Base-by-base conservation (phyloP, 169 alveolate species). In the Eimeria mitis region DNA sequence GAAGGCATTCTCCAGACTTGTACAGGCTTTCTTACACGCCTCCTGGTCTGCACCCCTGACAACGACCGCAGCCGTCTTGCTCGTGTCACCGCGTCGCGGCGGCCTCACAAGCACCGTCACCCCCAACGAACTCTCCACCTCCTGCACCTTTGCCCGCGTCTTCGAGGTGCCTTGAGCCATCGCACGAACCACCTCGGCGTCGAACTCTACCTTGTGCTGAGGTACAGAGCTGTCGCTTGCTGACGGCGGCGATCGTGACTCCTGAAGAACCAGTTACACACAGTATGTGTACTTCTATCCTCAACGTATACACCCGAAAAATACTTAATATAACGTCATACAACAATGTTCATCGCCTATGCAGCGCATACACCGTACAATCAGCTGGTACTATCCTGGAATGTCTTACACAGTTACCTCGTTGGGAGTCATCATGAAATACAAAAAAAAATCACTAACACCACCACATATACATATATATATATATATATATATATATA, bases 21-120 rank as follows among this genome's bases (percentile, higher is more conserved):
- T 83, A 28, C 92, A 87, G 44, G 92, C 92, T 68, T 87, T 87
- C 79, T 87, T 87, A 83, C 92, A 87, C 31, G 78, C 83, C n/a
- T 87, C 92, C 3, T 65, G 63, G 31, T 65, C 81, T 47, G 92
- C 21, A 21, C 92, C 81, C 81, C 83, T 59, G 13, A 87, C 49
- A 42, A 49, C 61, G 49, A 87, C 92, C 25, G 78, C 31, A 9
- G 92, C 81, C 28, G 81, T 63, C 81, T 40, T 87, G 92, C 92
- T 87, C 68, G 81, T 37, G 92, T 87, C 92, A 28, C 92, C 92
- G 59, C 92, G 92, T 9, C 92, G 63, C 25, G 21, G 92, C 21
- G 65, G 92, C 61, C 92, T 34, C 81, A 65, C 79, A 44, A 87
- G 34, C 9, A 63, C 73, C 3, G 92, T 87, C 31, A 87, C 92